Conservation (phyloP, 805 yeast species). For the Pichia gijzeniarum region DNA sequence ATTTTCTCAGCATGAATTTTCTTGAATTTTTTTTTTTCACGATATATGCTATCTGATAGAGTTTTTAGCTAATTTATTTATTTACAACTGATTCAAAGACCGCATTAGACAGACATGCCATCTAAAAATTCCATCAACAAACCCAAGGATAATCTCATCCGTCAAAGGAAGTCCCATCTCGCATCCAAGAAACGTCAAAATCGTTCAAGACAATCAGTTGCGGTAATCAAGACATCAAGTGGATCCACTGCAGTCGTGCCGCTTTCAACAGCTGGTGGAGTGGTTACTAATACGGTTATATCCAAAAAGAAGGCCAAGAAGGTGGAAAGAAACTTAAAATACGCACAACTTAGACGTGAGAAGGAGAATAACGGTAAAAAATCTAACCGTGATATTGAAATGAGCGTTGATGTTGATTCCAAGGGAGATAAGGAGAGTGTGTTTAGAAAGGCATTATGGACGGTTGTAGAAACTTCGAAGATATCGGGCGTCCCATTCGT, state of each 20-base stretch:
- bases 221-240: conserved; percentile 9
- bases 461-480: conserved; percentile 55
- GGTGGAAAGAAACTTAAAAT: conserved; percentile 71
- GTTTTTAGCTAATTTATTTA: too few species aligned
- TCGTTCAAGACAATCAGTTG: conserved; percentile 22
- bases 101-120: conserved; percentile 48
- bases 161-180: conserved; percentile 40
- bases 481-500: conserved; percentile 37
- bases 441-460: conserved; percentile 65
- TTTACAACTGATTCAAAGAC: too few species aligned
- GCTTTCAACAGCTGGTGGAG: conserved; percentile 32
- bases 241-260: conserved; percentile 35
- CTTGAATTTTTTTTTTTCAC: background rate
- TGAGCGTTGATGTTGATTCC: conserved; percentile 30
- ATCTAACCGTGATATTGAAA: conserved; percentile 40
- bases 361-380: conserved; percentile 19
- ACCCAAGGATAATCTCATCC: conserved; percentile 55
- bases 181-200: conserved; percentile 48
- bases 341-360: conserved; percentile 47
- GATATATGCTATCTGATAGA: too few species aligned
- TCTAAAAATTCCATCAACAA: conserved; percentile 76
- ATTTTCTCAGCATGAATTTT: too few species aligned
- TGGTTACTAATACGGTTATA: conserved; percentile 50
- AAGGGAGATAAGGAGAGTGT: conserved; percentile 32
- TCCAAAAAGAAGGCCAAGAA: conserved; percentile 77